Base-by-base conservation (phyloP, 2,329 filamentous ascomycete genomes). In the Colletotrichum spinosum region DNA sequence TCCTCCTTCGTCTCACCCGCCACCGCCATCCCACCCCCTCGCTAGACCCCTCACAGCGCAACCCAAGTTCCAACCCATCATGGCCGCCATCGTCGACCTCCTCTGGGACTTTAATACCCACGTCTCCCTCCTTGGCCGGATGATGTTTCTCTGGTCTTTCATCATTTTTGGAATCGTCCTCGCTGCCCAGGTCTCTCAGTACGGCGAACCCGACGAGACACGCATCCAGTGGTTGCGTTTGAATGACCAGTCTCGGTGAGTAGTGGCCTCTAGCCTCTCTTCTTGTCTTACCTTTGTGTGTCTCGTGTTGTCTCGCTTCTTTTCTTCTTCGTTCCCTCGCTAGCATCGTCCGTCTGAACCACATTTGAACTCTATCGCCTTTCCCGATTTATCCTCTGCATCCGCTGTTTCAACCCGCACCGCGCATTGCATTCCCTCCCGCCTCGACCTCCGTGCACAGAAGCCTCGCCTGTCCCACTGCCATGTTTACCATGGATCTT, bases 171-270 rank as follows among this genome's bases (percentile, higher is more conserved):
- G 70, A 15, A 59, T 72, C 41, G 46, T 72, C 17, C 52, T 72
- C 45, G 67, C 65, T n/a, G 60, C 69, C 13, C 70, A 72, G 55
- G 42, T 63, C 8, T 70, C 70, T 5, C 70, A 71, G 55, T 52
- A 59, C 34, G 58, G 67, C 15, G 67, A 68, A 13, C 56, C 55
- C 17, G 55, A 67, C 9, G 49, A 53, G 11, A 34, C 41, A 8
- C 69, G 69, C 46, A 54, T 69, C 15, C 51, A 55, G 37, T 71
- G 70, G 69, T 61, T 68, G 44, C 65, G 60, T 17, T 54, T 71
- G 51, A 71, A 61, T 10, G 42, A 67, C 38, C 45, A 65, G 10
- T 67, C 60, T n/a, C 69, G 64, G 69, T 70, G 15, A 62, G 68
- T 61, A 37, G 35, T 13, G 7, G 9, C 37, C n/a, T n/a, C 12